Conservation (phyloP, 768 basidiomycete genomes). For the Tremella fuciformis region DNA sequence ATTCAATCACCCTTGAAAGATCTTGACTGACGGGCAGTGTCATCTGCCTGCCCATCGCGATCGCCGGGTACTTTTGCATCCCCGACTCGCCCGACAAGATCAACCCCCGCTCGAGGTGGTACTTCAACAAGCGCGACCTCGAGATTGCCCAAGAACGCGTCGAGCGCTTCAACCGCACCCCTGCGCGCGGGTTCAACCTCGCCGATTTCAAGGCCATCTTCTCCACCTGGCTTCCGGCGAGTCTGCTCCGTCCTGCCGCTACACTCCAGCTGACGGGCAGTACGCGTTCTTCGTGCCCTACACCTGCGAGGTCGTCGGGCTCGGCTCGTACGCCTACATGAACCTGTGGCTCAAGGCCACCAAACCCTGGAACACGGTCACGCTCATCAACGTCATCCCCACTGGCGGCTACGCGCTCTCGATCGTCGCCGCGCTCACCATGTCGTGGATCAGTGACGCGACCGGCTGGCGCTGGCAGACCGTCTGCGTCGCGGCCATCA, state of each 20-base stretch:
- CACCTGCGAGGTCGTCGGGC: slow-evolving; percentile 21
- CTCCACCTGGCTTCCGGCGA: slow-evolving; percentile 20
- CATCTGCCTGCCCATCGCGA: slow-evolving; percentile 29
- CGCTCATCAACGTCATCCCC: slow-evolving; percentile 30
- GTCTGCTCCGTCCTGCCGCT: not conserved
- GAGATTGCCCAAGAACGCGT: slow-evolving; percentile 20
- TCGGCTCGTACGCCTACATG: slow-evolving; percentile 29
- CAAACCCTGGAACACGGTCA: slow-evolving; percentile 16
- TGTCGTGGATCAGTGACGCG: slow-evolving; percentile 28
- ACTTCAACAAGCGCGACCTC: slow-evolving; percentile 23
- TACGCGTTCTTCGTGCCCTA: slow-evolving; percentile 28
- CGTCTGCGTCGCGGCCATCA: slow-evolving; percentile 18
- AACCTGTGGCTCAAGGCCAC: slow-evolving; percentile 28
- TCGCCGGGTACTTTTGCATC: slow-evolving; percentile 31
- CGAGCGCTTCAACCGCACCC: slow-evolving; percentile 1
- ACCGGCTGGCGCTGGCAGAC: slow-evolving; percentile 25
- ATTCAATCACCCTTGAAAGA: not conserved
- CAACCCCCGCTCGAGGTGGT: slow-evolving; percentile 18
- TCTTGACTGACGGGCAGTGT: slow-evolving; percentile 10
- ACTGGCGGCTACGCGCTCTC: slow-evolving; percentile 31
- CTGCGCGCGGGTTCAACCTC: slow-evolving; percentile 22
- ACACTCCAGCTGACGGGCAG: not conserved
- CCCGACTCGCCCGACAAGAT: slow-evolving; percentile 20
- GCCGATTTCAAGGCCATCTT: slow-evolving; percentile 26
- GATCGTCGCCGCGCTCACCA: slow-evolving; percentile 21